Conservation (phyloP, 2,329 filamentous ascomycete genomes). For the Beauveria australis region DNA sequence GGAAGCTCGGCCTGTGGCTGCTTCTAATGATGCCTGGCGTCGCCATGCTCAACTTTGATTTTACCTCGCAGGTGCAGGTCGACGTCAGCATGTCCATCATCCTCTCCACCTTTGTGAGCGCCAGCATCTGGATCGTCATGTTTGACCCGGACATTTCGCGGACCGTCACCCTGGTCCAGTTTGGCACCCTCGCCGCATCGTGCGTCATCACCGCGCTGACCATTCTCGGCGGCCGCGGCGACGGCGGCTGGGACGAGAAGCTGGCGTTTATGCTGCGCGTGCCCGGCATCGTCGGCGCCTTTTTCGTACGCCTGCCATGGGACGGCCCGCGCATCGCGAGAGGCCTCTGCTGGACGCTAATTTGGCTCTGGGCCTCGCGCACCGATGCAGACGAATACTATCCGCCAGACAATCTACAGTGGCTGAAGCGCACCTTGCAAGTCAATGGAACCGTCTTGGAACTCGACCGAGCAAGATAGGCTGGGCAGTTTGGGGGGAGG, state of each 20-base stretch:
- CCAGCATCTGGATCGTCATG: conserved; percentile 1
- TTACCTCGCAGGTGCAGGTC: conserved; percentile 5
- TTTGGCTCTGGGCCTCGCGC: neutral
- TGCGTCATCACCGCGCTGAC: neutral
- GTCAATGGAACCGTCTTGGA: conserved; percentile 1
- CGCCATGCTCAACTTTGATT: conserved; percentile 2
- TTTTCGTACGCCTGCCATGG: neutral
- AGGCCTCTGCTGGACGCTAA: neutral
- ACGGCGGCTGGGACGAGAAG: conserved; percentile 3
- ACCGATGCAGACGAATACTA: neutral
- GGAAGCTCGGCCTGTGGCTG: neutral
- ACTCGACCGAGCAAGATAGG: neutral
- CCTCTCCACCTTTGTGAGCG: conserved; percentile 1
- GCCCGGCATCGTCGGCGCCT: neutral
- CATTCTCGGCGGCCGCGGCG: neutral
- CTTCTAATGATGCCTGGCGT: neutral
- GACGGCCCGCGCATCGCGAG: neutral
- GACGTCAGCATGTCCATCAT: neutral
- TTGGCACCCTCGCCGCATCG: neutral
- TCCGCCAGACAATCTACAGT: neutral
- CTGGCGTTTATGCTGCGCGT: neutral
- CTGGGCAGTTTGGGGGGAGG: neutral
- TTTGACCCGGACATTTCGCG: conserved; percentile 5
- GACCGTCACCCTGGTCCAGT: neutral
- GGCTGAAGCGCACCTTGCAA: neutral